Base-by-base conservation (phyloP, 2,329 filamentous ascomycete genomes). In the Coleophoma crateriformis region DNA sequence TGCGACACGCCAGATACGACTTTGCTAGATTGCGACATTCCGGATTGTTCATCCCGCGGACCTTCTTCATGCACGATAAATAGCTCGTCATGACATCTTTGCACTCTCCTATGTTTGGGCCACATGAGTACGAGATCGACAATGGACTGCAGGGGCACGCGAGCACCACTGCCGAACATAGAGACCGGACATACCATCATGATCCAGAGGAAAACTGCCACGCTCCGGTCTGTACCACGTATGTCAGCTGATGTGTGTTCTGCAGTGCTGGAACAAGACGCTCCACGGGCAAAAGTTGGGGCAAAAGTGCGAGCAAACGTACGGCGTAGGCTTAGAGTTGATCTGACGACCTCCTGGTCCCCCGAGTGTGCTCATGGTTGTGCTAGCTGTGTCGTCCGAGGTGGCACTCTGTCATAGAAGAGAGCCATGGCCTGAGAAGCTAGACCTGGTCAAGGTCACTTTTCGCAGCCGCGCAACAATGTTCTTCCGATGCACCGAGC, bases 191-290 rank as follows among this genome's bases (percentile, higher is more conserved):
- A 58, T 71, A 84, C 82, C 90, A 68, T 96, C 90, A 62, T 96
- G 91, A 68, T 97, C 92, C 49, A 97, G 82, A n/a, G 92, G 92
- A 64, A 97, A 97, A 61, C 89, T 95, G 49, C 92, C 92, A 61
- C 91, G 84, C 67, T 96, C 88, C 5, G 92, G 92, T 50, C 89
- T 94, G 58, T 34, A 47, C 11, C 11, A 8, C 1, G 15, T 2
- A n/a, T 14, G 50, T 54, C 48, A 55, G 45, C 33, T 22, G 10
- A 12, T 45, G 33, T 44, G 27, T 27, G 8, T 4, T 27, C 27
- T 27, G 27, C 11, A 33, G 39, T 27, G 27, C 11, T 35, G 39
- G 19, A 22, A n/a, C 35, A 17, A 12, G 35, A 38, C 13, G 13
- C n/a, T 19, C 33, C 40, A 17, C 27, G 14, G 34, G 27, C 7